A percentile compares a stretch with the other conserved stretches of the same genome.
These are phyloP conservation scores for Saccharomycopsis fermentans DNA, from an alignment of 805 yeast genomes.

Conservation along the genomic window DNA sequence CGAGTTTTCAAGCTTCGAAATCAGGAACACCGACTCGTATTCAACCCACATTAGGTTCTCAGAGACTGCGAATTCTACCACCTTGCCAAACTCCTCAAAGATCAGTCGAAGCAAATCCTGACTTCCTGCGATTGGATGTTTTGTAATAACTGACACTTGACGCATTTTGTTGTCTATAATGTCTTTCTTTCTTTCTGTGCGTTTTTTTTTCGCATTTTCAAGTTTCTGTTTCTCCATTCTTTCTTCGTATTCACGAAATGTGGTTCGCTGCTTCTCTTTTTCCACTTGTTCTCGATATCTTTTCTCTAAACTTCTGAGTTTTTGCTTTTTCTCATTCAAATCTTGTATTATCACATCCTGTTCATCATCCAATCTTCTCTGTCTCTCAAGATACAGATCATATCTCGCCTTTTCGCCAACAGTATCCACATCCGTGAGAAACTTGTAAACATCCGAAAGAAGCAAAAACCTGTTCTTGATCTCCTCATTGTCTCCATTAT, in stretches of 20 bases:
- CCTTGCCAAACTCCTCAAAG: background rate
- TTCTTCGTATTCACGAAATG: background rate
- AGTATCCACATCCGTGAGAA: conserved; percentile 29
- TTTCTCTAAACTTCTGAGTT: background rate
- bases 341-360: background rate
- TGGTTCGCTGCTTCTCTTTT: background rate
- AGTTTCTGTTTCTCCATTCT: conserved; percentile 1
- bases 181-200: background rate
- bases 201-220: background rate
- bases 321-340: background rate
- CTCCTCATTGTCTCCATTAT: conserved; percentile 37
- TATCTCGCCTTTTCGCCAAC: conserved; percentile 46
- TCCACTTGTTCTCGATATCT: background rate
- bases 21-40: background rate
- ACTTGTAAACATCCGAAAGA: conserved; percentile 58
- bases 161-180: background rate
- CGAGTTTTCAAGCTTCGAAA: background rate
- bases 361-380: conserved; percentile 12
- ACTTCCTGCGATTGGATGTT: background rate
- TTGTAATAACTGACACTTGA: background rate
- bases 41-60: background rate
- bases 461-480: conserved; percentile 45
- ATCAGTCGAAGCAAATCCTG: background rate
- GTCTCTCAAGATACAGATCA: conserved; percentile 36
- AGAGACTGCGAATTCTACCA: background rate